These are phyloP conservation scores for Cyclostephanos tholiformis DNA, from an alignment of 108 stramenopile genomes.

Conservation along the genomic window DNA sequence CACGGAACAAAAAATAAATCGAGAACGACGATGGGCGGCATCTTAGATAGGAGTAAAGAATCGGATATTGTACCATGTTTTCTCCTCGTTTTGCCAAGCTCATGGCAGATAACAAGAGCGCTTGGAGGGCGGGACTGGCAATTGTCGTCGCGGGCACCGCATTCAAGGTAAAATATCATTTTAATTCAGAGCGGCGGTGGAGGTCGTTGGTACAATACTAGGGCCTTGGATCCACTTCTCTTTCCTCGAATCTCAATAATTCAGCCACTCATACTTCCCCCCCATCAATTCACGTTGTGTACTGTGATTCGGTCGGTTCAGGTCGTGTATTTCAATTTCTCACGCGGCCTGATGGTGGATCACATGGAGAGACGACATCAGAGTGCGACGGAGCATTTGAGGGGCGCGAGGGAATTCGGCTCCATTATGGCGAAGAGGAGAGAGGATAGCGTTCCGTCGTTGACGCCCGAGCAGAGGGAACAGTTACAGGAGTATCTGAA, in stretches of 20 bases:
- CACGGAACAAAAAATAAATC: too few relatives aligned
- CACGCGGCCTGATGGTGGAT: slow-evolving; percentile 59
- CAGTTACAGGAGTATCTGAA: slow-evolving; percentile 70
- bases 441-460: slow-evolving; percentile 54
- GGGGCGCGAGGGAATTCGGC: slow-evolving; percentile 64
- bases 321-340: slow-evolving; percentile 65
- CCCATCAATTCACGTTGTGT: background rate
- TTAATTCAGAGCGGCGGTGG: background rate
- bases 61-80: slow-evolving; percentile 24
- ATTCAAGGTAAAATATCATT: slow-evolving; percentile 53
- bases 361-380: slow-evolving; percentile 58
- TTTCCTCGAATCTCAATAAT: background rate
- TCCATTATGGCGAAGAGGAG: slow-evolving; percentile 56
- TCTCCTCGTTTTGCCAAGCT: slow-evolving; percentile 28
- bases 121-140: slow-evolving; percentile 38
- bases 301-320: background rate
- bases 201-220: background rate
- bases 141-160: slow-evolving; percentile 54
- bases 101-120: slow-evolving; percentile 25
- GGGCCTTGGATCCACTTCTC: too few relatives aligned
- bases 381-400: slow-evolving; percentile 61
- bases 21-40: too few relatives aligned
- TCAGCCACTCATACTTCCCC: background rate
- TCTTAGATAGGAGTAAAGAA: too few relatives aligned
- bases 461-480: slow-evolving; percentile 61